Percentiles rank a stretch among this genome's conserved stretches.
These are phyloP conservation scores for Hymenoscyphus fructigenus DNA, from an alignment of 2,329 filamentous ascomycete genomes.

Conservation along the genomic window DNA sequence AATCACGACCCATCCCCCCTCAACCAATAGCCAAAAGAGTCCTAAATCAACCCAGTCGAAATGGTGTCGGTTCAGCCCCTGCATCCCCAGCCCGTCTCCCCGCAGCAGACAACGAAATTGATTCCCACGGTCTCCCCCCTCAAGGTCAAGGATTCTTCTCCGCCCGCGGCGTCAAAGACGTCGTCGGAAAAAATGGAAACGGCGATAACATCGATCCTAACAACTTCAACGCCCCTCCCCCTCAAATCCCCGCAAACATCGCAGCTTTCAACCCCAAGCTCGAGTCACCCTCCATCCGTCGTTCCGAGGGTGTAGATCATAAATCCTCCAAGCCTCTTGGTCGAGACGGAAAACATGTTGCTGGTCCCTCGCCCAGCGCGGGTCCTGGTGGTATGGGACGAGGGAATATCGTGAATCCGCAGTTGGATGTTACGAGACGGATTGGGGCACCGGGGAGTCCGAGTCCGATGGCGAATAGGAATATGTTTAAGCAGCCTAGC, in stretches of 20 bases:
- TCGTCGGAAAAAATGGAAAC: conserved; percentile 48
- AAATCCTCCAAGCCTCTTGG: conserved; percentile 69
- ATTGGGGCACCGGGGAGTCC: conserved; percentile 57
- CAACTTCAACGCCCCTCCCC: conserved; percentile 29
- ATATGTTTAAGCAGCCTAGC: conserved; percentile 59
- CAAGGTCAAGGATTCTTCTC: conserved; percentile 62
- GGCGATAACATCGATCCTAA: conserved; percentile 50
- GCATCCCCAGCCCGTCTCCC: conserved; percentile 25
- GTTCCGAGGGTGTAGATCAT: conserved; percentile 86
- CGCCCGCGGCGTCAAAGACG: conserved; percentile 46
- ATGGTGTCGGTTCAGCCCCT: conserved; percentile 28
- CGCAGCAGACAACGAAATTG: conserved; percentile 17
- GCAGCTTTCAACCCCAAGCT: conserved; percentile 70
- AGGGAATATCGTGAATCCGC: conserved; percentile 49
- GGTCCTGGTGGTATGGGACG: conserved; percentile 13
- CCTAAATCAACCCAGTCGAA: conserved; percentile 36
- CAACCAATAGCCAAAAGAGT: conserved; percentile 25
- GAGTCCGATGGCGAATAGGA: conserved; percentile 58
- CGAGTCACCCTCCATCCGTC: conserved; percentile 82
- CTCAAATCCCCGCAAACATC: conserved; percentile 44
- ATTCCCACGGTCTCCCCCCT: conserved; percentile 25
- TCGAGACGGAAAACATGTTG: conserved; percentile 53
- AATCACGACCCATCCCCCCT: conserved; percentile 14
- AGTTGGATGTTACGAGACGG: conserved; percentile 53
- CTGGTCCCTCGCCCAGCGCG: conserved; percentile 36